These are phyloP conservation scores for Psilocybe sp. DNA, from an alignment of 768 basidiomycete genomes.

Conservation along the genomic window DNA sequence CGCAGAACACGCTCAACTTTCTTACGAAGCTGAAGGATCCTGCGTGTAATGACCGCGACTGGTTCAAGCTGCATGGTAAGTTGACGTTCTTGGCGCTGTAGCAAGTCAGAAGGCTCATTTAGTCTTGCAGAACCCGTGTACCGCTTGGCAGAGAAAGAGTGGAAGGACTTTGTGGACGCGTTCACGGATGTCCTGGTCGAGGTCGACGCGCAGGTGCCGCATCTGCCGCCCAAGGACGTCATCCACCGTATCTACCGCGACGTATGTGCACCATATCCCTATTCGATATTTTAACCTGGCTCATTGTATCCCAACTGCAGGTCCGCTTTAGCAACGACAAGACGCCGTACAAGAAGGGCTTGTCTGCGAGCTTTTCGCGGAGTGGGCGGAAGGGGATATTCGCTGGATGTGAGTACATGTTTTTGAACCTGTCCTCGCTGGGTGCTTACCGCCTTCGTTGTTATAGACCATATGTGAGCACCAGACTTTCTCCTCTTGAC, in stretches of 20 bases:
- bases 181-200: constrained; percentile 68
- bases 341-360: constrained; percentile 87
- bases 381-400: constrained; percentile 90
- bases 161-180: constrained; percentile 76
- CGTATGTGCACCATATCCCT: constrained; percentile 34
- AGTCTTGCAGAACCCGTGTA: constrained; percentile 64
- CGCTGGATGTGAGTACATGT: constrained; percentile 65
- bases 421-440: background rate
- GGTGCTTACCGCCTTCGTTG: background rate
- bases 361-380: constrained; percentile 84
- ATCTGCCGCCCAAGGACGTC: constrained; percentile 87
- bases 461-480: constrained; percentile 63
- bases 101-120: background rate
- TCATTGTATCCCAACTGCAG: constrained; percentile 31
- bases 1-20: constrained; percentile 83
- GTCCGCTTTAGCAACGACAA: constrained; percentile 91
- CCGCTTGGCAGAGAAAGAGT: constrained; percentile 82
- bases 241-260: constrained; percentile 93
- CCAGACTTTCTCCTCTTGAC: background rate
- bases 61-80: constrained; percentile 82
- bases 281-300: background rate
- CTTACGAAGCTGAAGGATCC: constrained; percentile 67
- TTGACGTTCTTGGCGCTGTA: constrained; percentile 1
- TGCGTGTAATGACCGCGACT: constrained; percentile 79
- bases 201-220: constrained; percentile 82